Conservation (phyloP, 306 rosid genomes). For the Sicyos baderoa region DNA sequence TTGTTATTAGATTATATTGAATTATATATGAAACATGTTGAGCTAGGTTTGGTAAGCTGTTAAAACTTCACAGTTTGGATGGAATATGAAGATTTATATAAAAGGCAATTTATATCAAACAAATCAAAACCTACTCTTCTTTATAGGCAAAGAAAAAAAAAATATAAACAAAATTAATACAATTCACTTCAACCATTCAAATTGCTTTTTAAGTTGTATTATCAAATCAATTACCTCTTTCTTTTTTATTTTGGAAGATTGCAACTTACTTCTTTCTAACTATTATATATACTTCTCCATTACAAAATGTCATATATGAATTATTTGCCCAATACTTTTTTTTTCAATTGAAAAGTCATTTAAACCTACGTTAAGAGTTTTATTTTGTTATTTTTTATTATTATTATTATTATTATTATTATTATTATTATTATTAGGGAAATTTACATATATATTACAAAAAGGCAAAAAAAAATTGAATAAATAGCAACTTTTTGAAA, state of each 20-base stretch:
- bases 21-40: not conserved
- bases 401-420: no score
- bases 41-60: constrained; percentile 10
- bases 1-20: not conserved
- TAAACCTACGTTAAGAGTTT: no score
- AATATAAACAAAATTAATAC: not conserved
- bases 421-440: no score
- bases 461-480: no score
- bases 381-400: no score
- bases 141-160: not conserved
- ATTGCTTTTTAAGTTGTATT: not conserved
- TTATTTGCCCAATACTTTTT: not conserved
- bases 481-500: no score
- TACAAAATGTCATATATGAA: not conserved
- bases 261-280: constrained; percentile 3
- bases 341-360: not conserved
- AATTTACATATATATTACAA: no score
- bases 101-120: constrained; percentile 15
- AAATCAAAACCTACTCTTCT: constrained; percentile 5
- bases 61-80: constrained; percentile 12
- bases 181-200: constrained; percentile 9
- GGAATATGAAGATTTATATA: not conserved
- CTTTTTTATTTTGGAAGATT: constrained; percentile 9
- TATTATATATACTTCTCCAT: not conserved
- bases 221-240: not conserved